These are phyloP conservation scores for Tubosaeta sp. DNA, from an alignment of 768 basidiomycete genomes.

Conservation along the genomic window DNA sequence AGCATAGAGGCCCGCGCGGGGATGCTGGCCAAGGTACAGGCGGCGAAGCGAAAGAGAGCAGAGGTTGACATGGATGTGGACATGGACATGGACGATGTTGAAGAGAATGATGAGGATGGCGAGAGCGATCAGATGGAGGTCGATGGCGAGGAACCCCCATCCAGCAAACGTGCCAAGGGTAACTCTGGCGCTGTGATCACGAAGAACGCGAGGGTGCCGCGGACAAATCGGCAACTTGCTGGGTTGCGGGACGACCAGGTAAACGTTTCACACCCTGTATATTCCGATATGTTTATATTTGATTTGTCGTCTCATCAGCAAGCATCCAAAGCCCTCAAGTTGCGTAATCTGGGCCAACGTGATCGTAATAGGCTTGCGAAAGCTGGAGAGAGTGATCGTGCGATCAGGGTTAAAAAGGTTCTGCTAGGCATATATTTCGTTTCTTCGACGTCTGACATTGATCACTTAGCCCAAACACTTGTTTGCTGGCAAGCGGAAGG, in stretches of 20 bases:
- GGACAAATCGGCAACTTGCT: constrained; percentile 68
- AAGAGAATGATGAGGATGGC: constrained; percentile 32
- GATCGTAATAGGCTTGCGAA: constrained; percentile 84
- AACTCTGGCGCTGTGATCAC: constrained; percentile 54
- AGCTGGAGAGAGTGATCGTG: constrained; percentile 86
- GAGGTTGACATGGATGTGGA: constrained; percentile 50
- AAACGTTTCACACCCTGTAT: background rate
- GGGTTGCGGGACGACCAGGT: constrained; percentile 78
- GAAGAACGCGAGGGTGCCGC: constrained; percentile 53
- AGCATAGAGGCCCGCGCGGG: constrained; percentile 85
- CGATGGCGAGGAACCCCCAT: constrained; percentile 46
- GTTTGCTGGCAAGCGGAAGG: constrained; percentile 80
- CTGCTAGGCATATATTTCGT: background rate
- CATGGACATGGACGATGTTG: constrained; percentile 55
- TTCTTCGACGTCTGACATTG: constrained; percentile 2
- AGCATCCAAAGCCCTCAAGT: constrained; percentile 70
- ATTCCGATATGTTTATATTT: background rate
- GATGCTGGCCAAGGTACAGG: constrained; percentile 69
- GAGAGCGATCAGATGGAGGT: constrained; percentile 54
- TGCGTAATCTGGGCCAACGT: constrained; percentile 85
- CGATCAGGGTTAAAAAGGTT: constrained; percentile 82
- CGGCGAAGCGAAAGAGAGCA: constrained; percentile 58
- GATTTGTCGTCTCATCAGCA: constrained; percentile 45
- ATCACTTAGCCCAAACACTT: constrained; percentile 73
- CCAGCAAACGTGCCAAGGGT: constrained; percentile 58